Evolutionary conservation across 768 basidiomycete genomes (phyloP).

Genomic region (Rhodocollybia butyracea): DNA sequence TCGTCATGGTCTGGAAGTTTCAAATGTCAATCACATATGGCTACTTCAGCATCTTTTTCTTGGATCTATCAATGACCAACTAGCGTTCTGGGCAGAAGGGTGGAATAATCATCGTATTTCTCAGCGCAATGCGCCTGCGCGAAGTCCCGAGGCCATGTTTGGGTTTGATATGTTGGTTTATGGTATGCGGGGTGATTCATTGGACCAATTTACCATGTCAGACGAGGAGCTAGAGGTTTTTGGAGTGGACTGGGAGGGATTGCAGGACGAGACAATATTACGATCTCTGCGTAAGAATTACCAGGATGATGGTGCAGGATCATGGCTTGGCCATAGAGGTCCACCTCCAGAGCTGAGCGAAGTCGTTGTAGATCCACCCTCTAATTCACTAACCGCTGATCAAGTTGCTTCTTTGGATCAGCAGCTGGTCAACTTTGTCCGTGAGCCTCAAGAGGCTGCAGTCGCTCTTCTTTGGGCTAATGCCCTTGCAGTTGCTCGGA

Average conservation of each 20-base stretch:
- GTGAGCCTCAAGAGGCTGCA: too few species aligned
- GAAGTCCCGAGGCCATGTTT: conserved; percentile 17
- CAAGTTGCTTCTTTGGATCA: too few species aligned
- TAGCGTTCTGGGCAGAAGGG: too few species aligned
- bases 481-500: too few species aligned
- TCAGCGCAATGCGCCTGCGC: too few species aligned
- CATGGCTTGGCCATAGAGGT: not conserved
- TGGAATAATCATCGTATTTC: too few species aligned
- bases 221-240: conserved; percentile 19
- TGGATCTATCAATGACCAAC: too few species aligned
- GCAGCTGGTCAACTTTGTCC: too few species aligned
- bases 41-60: too few species aligned
- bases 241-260: conserved; percentile 26
- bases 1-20: conserved; percentile 21
- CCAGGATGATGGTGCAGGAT: not conserved
- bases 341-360: not conserved
- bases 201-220: conserved; percentile 6
- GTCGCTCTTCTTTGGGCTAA: too few species aligned
- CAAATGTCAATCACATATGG: too few species aligned
- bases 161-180: conserved; percentile 16
- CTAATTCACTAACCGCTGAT: too few species aligned
- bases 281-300: conserved; percentile 43
- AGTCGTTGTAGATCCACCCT: not conserved
- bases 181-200: conserved; percentile 12
- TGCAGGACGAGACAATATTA: conserved; percentile 17